Evolutionary conservation across 1,139 yeast species (phyloP).

Genomic region (Debaryomyces singareniensis): DNA sequence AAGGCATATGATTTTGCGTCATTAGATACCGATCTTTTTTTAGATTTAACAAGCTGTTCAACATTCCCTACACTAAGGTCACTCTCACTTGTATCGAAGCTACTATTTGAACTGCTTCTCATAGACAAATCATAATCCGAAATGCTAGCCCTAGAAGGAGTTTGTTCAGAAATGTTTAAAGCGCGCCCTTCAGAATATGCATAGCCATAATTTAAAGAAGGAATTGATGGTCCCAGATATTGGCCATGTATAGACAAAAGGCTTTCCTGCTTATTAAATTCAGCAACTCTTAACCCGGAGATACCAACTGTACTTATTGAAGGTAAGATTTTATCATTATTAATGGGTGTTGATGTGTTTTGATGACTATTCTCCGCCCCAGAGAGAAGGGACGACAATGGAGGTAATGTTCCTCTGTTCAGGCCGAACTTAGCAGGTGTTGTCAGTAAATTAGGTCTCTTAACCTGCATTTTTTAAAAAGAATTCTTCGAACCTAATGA

Average conservation of each 20-base stretch:
- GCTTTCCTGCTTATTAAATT: conserved; percentile 1
- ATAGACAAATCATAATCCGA: not conserved
- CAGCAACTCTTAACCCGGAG: conserved; percentile 7
- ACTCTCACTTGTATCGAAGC: conserved; percentile 8
- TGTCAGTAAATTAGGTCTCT: conserved; percentile 23
- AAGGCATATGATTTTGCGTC: conserved; percentile 63
- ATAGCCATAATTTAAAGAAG: conserved; percentile 1
- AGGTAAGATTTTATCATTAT: conserved; percentile 10
- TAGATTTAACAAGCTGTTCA: conserved; percentile 1
- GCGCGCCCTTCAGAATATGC: conserved; percentile 2
- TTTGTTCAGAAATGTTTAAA: not conserved
- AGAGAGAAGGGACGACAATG: conserved; percentile 30
- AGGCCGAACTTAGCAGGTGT: conserved; percentile 16
- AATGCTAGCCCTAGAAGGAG: not conserved
- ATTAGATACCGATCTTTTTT: conserved; percentile 8
- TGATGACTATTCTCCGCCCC: conserved; percentile 8
- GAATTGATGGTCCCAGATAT: conserved; percentile 5
- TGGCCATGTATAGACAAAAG: conserved; percentile 4
- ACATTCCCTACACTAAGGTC: conserved; percentile 4
- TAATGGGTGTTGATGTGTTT: conserved; percentile 10
- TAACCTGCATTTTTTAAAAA: conserved; percentile 5
- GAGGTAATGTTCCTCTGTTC: conserved; percentile 29
- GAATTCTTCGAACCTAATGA: no score
- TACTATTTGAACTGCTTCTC: conserved; percentile 3
- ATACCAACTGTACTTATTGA: conserved; percentile 17